Conservation (phyloP, 2,329 filamentous ascomycete species). For the Aspergillus caelatus region DNA sequence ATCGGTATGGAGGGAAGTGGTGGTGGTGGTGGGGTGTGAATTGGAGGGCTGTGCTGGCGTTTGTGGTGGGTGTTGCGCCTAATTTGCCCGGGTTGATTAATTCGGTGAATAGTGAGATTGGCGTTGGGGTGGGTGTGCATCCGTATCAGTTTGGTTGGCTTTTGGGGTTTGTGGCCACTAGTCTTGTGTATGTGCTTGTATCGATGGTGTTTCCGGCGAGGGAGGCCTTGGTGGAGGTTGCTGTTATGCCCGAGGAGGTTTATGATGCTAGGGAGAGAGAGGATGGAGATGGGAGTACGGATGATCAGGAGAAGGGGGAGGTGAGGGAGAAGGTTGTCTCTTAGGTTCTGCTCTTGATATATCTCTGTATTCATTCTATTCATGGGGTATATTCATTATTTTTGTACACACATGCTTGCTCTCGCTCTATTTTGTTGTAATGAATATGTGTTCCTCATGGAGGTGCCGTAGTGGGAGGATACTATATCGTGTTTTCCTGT, state of each 20-base stretch:
- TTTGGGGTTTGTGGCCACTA: constrained; percentile 61
- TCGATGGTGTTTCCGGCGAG: constrained; percentile 52
- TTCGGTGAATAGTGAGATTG: constrained; percentile 40
- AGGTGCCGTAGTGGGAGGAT: neutral
- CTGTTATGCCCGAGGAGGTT: constrained; percentile 42
- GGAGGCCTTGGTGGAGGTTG: constrained; percentile 51
- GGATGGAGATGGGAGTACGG: neutral
- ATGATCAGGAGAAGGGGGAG: neutral
- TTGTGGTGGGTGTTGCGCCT: constrained; percentile 60
- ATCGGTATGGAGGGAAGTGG: constrained; percentile 50
- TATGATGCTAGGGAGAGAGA: constrained; percentile 19
- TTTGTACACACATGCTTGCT: neutral
- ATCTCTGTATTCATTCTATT: neutral
- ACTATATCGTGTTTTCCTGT: neutral
- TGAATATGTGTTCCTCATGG: neutral
- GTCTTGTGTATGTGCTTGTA: constrained; percentile 58
- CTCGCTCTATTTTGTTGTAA: neutral
- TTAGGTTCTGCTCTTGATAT: no score
- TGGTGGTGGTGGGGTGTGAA: constrained; percentile 50
- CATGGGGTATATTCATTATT: neutral
- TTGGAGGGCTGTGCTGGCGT: constrained; percentile 61
- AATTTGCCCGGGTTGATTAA: constrained; percentile 59
- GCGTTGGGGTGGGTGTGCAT: constrained; percentile 53
- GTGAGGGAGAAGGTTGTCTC: neutral
- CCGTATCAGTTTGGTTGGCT: constrained; percentile 70